Evolutionary conservation across 2,329 filamentous ascomycete genomes (phyloP), one percentile per base, ranked within the genome.

Genomic region (Alternaria consortialis): DNA sequence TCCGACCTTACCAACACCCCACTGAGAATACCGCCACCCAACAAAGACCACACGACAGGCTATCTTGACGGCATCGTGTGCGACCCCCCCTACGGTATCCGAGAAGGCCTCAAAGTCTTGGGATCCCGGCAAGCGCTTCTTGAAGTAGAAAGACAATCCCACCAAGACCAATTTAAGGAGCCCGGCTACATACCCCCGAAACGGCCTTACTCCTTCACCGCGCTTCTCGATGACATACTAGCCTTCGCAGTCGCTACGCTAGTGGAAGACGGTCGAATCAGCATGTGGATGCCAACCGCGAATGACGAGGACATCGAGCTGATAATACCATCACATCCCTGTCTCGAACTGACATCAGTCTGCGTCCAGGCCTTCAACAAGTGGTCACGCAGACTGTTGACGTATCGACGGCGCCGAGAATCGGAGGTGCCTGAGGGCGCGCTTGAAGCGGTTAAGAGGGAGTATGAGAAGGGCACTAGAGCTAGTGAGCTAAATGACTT

Each of bases 251-350:
- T 89, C 1, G 83, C 86, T 12, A 92, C 90, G 1, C 84, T 99
- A 1, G 91, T 97, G 7, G 89, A 92, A 53, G 81, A 88, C 64
- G 95, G 93, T 0, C 85, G 95, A 29, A 78, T 99, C 9, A 92
- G 91, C 7, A 96, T 99, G 83, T 99, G 95, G 95, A 97, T 98
- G 92, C 95, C 95, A 0, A 97, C 93, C 0, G 90, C 93, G 29
- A 80, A 80, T 55, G 78, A 79, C 43, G 77, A 79, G 46, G 77
- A 92, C 48, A 86, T 90, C 59, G 91, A 94, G 74, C 87, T 97
- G 23, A 84, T 87, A 0, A 85, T 94, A 13, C 94, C 94, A 0
- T 85, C 84, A 20, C 93, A 98, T 75, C 90, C 91, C 0, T 87
- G 86, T 58, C 81, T 99, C 13, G 86, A 91, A 70, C 81, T 94